Conservation (phyloP, 257 asterid species). For the Nicotiana attenuata region DNA sequence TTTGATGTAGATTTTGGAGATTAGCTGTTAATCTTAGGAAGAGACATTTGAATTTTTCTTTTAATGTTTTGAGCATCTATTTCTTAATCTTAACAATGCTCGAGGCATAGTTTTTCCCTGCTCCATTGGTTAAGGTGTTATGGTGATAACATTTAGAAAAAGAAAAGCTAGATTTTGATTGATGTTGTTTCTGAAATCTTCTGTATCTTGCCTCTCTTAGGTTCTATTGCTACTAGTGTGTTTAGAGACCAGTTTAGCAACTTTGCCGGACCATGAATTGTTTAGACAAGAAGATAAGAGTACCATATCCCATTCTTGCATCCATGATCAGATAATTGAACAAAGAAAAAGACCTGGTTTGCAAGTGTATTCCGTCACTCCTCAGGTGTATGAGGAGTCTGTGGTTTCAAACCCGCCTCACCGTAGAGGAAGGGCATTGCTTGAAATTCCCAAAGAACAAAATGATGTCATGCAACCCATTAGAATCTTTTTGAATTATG, state of each 20-base stretch:
- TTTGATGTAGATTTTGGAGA: not conserved
- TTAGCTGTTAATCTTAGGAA: not conserved
- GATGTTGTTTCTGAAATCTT: not conserved
- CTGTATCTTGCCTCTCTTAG: conserved; percentile 30
- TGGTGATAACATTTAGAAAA: not conserved
- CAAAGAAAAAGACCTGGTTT: conserved; percentile 82
- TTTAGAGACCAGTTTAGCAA: conserved; percentile 43
- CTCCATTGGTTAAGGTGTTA: not conserved
- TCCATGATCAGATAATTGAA: conserved; percentile 85
- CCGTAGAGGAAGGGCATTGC: conserved; percentile 61
- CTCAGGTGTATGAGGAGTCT: conserved; percentile 64
- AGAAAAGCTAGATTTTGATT: not conserved
- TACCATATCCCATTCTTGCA: conserved; percentile 70
- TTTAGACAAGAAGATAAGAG: conserved; percentile 36
- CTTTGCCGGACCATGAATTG: conserved; percentile 34
- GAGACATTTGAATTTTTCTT: too few relatives aligned
- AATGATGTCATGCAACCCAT: conserved; percentile 71
- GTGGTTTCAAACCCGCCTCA: conserved; percentile 34
- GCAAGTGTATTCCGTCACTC: conserved; percentile 72
- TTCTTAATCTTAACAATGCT: not conserved
- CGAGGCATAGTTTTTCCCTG: not conserved
- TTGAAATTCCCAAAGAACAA: conserved; percentile 34
- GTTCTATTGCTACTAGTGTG: conserved; percentile 55
- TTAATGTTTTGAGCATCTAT: not conserved
- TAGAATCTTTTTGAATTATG: conserved; percentile 87